Conservation (phyloP, 768 basidiomycete genomes). For the Naematelia encephala region DNA sequence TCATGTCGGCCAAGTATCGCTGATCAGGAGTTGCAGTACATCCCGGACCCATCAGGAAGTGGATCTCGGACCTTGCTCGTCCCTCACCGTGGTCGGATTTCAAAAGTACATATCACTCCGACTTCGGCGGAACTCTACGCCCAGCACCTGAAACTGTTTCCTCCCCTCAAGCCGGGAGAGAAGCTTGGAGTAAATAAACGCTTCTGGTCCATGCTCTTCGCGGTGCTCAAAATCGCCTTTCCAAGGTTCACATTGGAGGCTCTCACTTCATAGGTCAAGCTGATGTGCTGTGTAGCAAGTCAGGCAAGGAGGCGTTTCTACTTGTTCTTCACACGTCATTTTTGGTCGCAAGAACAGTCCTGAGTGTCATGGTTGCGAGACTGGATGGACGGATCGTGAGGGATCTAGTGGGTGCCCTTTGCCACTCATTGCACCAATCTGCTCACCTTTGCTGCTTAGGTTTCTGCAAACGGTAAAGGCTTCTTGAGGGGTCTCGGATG, state of each 20-base stretch:
- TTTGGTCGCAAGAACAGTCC: constrained; percentile 75
- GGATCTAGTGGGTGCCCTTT: constrained; percentile 62
- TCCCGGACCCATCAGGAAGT: constrained; percentile 55
- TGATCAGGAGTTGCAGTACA: constrained; percentile 58
- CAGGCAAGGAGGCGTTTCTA: constrained; percentile 65
- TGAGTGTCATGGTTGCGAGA: constrained; percentile 81
- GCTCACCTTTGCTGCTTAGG: constrained; percentile 47
- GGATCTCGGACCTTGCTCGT: constrained; percentile 66
- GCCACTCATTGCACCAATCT: neutral
- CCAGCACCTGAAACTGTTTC: constrained; percentile 62
- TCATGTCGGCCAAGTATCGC: neutral
- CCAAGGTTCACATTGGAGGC: too few species aligned
- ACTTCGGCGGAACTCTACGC: constrained; percentile 58
- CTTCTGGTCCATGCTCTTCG: constrained; percentile 69
- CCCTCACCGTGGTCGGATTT: constrained; percentile 62
- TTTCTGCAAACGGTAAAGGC: constrained; percentile 77
- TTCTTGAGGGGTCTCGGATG: constrained; percentile 75
- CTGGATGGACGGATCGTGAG: constrained; percentile 86
- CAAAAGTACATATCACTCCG: constrained; percentile 59
- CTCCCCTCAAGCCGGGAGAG: constrained; percentile 55
- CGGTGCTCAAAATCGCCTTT: constrained; percentile 71
- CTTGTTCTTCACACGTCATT: constrained; percentile 77
- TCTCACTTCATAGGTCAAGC: constrained; percentile 20
- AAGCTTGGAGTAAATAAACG: constrained; percentile 64
- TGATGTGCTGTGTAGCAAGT: constrained; percentile 22